Evolutionary conservation across 1,139 yeast genomes (phyloP), one percentile per base, ranked within the genome.

Genomic region (Eremothecium coryli): DNA sequence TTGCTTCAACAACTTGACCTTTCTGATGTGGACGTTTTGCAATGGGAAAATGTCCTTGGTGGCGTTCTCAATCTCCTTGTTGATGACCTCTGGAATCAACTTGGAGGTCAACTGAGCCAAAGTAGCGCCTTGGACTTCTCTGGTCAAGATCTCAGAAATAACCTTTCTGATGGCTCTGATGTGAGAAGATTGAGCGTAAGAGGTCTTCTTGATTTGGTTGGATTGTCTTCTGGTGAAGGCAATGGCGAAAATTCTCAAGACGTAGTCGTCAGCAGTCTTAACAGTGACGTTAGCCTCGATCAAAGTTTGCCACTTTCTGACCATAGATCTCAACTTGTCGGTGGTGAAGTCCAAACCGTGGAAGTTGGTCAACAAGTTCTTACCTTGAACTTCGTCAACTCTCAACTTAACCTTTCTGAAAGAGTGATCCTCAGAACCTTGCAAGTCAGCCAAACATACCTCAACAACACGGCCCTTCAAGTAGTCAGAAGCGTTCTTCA

Each of bases 341-440:
- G 86, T 74, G 60, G 93, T 82, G 76, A 82, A 81, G 71, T 81
- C 86, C 70, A 82, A 68, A 61, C 93, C 94, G 76, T 82, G 93
- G 85, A 82, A 82, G 85, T 82, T 82, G 72, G 94, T 82, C 65
- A 82, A 73, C 62, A 82, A 72, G 76, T 81, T 80, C 74, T 81
- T 79, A 67, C 93, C 93, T 70, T 82, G 93, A 56, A 82, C 90
- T 68, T 82, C 94, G 58, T 82, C 94, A 56, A 82, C 86, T 70
- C 93, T 80, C 68, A 82, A 78, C 69, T 77, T 79, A 62, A 82
- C 71, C 71, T 82, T 81, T 73, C 86, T 82, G 80, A 76, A 77
- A 49, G 93, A 76, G 73, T 82, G 86, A 71, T 82, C 93, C 70
- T 82, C 94, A 58, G 85, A 81, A 61, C 86, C 88, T 71, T 82